Evolutionary conservation across 2,329 filamentous ascomycete genomes (phyloP).

Genomic region (Colletotrichum eleusines): DNA sequence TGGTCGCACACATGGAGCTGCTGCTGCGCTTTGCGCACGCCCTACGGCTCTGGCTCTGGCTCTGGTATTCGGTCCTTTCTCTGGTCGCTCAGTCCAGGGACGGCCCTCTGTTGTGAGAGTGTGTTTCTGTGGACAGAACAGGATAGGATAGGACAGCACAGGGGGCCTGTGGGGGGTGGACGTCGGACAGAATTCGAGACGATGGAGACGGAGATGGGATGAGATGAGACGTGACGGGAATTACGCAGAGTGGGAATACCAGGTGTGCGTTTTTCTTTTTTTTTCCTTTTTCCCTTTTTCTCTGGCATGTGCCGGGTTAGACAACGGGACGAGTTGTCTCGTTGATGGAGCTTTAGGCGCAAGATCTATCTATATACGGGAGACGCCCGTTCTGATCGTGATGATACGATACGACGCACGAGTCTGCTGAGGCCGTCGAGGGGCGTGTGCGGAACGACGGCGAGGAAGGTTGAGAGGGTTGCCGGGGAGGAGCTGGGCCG

Average conservation of each 20-base stretch:
- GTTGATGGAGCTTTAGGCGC: not conserved
- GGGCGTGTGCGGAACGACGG: not conserved
- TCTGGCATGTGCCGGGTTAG: too few relatives aligned
- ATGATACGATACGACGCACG: not conserved
- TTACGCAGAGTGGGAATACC: not conserved
- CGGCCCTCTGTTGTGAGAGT: not conserved
- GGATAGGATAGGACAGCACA: not conserved
- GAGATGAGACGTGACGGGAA: conserved; percentile 35
- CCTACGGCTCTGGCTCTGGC: not conserved
- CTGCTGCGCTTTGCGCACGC: conserved; percentile 24
- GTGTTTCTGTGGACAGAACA: not conserved
- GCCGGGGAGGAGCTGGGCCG: not conserved
- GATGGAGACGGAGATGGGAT: conserved; percentile 32
- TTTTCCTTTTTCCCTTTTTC: not conserved
- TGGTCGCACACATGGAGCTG: conserved; percentile 32
- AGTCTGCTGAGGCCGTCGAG: not conserved
- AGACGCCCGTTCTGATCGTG: not conserved
- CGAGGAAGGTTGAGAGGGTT: not conserved
- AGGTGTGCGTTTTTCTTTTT: too few relatives aligned
- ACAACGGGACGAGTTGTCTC: not conserved
- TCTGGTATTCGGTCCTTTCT: not conserved
- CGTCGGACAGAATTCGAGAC: conserved; percentile 28
- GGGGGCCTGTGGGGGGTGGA: conserved; percentile 26
- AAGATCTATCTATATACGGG: not conserved
- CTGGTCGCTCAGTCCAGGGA: not conserved